A percentile compares a stretch with the other conserved stretches of the same genome.
Evolutionary conservation across 2,329 filamentous ascomycete genomes (phyloP).

Genomic region (Helicocarpus griseus): DNA sequence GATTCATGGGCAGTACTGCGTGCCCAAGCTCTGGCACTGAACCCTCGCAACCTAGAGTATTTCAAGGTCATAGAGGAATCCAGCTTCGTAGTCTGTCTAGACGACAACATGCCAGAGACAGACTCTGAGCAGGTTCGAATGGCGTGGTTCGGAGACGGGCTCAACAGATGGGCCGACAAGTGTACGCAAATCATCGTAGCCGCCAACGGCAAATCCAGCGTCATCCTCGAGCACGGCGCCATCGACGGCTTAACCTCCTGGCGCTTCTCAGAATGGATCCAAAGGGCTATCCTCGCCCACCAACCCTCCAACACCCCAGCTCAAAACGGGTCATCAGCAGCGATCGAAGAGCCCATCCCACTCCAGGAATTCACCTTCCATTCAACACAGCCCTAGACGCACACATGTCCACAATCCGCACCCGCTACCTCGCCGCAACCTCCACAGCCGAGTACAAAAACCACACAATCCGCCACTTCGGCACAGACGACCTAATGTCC

Average conservation of each 20-base stretch:
- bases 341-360: background rate
- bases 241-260: background rate
- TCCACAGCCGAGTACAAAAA: background rate
- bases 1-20: background rate
- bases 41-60: background rate
- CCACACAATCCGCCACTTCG: background rate
- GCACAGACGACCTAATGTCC: background rate
- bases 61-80: background rate
- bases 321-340: background rate
- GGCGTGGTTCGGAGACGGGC: background rate
- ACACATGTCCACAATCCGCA: background rate
- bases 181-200: background rate
- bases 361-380: background rate
- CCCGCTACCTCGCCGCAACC: background rate
- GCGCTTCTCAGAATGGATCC: background rate
- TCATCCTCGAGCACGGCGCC: background rate
- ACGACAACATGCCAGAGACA: background rate
- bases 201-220: background rate
- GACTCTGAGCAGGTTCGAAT: background rate
- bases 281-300: background rate
- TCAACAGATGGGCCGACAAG: constrained; percentile 1
- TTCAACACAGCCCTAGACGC: background rate
- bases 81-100: background rate
- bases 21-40: background rate
- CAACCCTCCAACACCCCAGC: background rate